Conservation (phyloP, 768 basidiomycete genomes). For the Russula olivacea region DNA sequence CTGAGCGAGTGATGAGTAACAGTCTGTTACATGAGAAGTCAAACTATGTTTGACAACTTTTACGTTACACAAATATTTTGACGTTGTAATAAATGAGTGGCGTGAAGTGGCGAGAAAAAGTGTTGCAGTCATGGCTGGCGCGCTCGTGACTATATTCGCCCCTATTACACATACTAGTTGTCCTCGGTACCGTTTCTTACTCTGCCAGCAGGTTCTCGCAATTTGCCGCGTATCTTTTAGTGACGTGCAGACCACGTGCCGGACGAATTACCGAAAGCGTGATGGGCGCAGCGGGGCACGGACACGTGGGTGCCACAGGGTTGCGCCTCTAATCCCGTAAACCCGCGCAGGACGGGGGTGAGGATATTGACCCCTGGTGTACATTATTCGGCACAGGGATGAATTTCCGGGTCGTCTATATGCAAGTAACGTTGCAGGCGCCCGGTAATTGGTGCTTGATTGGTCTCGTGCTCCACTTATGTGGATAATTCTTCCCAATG, state of each 20-base stretch:
- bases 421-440: background rate
- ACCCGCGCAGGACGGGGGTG: background rate
- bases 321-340: conserved; percentile 1
- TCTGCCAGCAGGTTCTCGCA: too few relatives aligned
- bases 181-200: too few relatives aligned
- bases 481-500: conserved; percentile 1
- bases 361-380: background rate
- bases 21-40: background rate
- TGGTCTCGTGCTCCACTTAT: conserved; percentile 12
- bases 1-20: background rate
- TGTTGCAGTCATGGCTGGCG: too few relatives aligned
- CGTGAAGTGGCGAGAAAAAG: too few relatives aligned
- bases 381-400: background rate
- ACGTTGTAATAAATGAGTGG: background rate
- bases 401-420: background rate
- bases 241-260: conserved; percentile 2
- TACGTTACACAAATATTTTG: too few relatives aligned
- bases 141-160: background rate
- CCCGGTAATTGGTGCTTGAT: background rate
- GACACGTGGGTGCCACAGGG: conserved; percentile 5
- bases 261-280: background rate
- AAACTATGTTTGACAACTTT: background rate
- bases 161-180: too few relatives aligned
- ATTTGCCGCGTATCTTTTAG: too few relatives aligned
- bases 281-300: conserved; percentile 11